Evolutionary conservation across 352 stramenopile species (phyloP).

Genomic region (Pythium coloratum): DNA sequence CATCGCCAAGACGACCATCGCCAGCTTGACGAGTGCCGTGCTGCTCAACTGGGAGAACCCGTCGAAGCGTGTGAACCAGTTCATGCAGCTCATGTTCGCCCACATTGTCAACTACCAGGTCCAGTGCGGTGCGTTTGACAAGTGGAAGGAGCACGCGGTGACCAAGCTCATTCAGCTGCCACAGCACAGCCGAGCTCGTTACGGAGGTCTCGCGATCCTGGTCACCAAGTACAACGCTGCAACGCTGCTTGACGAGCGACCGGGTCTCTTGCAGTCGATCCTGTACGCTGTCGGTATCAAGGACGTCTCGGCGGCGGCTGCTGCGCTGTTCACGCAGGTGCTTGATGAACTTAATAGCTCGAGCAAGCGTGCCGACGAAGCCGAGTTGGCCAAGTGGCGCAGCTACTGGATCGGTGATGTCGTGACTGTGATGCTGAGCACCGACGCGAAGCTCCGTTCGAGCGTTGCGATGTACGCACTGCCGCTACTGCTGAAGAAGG

Average conservation of each 20-base stretch:
- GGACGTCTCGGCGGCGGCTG: slow-evolving; percentile 67
- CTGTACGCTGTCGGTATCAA: slow-evolving; percentile 67
- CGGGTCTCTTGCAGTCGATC: slow-evolving; percentile 53
- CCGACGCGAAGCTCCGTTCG: slow-evolving; percentile 49
- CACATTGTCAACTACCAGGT: slow-evolving; percentile 70
- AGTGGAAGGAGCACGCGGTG: slow-evolving; percentile 53
- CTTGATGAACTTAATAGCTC: slow-evolving; percentile 44
- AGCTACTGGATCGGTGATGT: slow-evolving; percentile 61
- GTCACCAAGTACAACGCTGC: slow-evolving; percentile 44
- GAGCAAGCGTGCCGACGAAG: background rate
- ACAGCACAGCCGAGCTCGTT: slow-evolving; percentile 64
- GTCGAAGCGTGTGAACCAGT: slow-evolving; percentile 86
- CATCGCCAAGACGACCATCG: slow-evolving; percentile 34
- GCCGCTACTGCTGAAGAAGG: slow-evolving; percentile 70
- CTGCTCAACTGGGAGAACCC: slow-evolving; percentile 85
- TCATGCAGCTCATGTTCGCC: slow-evolving; percentile 80
- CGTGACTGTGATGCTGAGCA: slow-evolving; percentile 48
- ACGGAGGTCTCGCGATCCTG: slow-evolving; percentile 63
- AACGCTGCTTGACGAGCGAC: slow-evolving; percentile 44
- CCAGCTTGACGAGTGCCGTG: slow-evolving; percentile 50
- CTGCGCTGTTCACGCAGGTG: slow-evolving; percentile 70
- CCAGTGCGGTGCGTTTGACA: slow-evolving; percentile 36
- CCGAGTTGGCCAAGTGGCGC: slow-evolving; percentile 31
- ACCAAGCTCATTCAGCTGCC: slow-evolving; percentile 56
- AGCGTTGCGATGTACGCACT: slow-evolving; percentile 78